Evolutionary conservation across 805 yeast species (phyloP).

Genomic region (Lipomyces chichibuensis): DNA sequence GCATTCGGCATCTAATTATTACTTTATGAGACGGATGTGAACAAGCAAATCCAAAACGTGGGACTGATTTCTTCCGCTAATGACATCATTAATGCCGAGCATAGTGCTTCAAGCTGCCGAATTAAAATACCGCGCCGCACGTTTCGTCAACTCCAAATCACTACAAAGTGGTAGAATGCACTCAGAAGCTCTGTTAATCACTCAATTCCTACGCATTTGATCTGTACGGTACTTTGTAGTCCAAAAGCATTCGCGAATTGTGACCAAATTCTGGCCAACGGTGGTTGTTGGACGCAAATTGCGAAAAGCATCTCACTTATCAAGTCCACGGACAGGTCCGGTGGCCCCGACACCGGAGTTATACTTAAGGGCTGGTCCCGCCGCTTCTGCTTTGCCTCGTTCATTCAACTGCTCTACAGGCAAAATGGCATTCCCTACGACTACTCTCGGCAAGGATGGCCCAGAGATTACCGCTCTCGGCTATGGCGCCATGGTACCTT

Average conservation of each 20-base stretch:
- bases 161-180: too few species aligned
- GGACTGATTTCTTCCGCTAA: too few species aligned
- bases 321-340: background rate
- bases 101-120: too few species aligned
- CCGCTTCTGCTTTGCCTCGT: background rate
- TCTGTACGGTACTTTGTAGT: too few species aligned
- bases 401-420: background rate
- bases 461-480: conserved; percentile 28
- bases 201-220: too few species aligned
- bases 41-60: too few species aligned
- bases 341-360: background rate
- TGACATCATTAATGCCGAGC: too few species aligned
- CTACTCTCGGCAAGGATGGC: conserved; percentile 27
- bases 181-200: too few species aligned
- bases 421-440: conserved; percentile 20
- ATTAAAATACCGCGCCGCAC: too few species aligned
- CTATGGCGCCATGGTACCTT: conserved; percentile 29
- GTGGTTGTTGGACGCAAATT: background rate
- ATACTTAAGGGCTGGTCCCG: background rate
- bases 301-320: background rate
- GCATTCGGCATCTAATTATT: too few species aligned
- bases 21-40: too few species aligned
- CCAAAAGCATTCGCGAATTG: background rate
- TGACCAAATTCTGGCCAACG: background rate
- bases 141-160: too few species aligned